Conservation (phyloP, 139 green algal species). For the Astrephomene gubernaculifera region DNA sequence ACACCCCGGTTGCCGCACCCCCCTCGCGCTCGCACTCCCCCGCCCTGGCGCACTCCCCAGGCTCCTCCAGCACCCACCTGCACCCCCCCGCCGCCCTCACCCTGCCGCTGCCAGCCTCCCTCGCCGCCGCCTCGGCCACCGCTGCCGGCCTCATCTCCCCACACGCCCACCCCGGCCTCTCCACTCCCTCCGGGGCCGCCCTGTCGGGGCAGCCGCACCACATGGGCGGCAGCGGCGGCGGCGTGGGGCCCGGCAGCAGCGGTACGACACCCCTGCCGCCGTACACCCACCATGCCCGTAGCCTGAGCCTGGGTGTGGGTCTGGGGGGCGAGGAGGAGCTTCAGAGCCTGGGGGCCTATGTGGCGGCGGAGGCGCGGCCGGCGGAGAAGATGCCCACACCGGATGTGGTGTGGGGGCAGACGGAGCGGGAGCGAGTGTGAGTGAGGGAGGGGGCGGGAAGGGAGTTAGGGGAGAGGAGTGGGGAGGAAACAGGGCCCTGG, state of each 20-base stretch:
- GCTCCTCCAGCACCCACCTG: background rate
- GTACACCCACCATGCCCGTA: background rate
- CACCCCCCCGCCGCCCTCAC: background rate
- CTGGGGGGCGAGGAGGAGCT: conserved; percentile 6
- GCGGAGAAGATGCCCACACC: conserved; percentile 66
- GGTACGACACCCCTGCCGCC: conserved; percentile 21
- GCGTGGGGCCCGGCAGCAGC: background rate
- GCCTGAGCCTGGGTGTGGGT: background rate
- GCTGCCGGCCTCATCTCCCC: background rate
- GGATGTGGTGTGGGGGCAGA: conserved; percentile 82
- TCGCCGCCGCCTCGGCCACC: background rate
- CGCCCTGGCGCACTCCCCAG: background rate
- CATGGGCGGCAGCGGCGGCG: background rate
- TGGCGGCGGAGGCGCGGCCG: conserved; percentile 47
- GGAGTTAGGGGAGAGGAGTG: too few relatives aligned
- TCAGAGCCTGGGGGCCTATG: conserved; percentile 29
- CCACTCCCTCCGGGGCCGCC: too few relatives aligned
- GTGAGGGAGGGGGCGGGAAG: conserved; percentile 5
- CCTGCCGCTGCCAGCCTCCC: background rate
- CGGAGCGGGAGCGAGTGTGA: conserved; percentile 82
- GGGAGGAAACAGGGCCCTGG: too few relatives aligned
- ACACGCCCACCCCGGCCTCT: background rate
- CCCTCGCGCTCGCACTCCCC: too few relatives aligned
- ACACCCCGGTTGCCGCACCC: background rate
- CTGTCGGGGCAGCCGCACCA: too few relatives aligned